phyloP scores from a whole-genome alignment of 2,329 filamentous ascomycete genomes.

The Anisogramma anomala region DNA sequence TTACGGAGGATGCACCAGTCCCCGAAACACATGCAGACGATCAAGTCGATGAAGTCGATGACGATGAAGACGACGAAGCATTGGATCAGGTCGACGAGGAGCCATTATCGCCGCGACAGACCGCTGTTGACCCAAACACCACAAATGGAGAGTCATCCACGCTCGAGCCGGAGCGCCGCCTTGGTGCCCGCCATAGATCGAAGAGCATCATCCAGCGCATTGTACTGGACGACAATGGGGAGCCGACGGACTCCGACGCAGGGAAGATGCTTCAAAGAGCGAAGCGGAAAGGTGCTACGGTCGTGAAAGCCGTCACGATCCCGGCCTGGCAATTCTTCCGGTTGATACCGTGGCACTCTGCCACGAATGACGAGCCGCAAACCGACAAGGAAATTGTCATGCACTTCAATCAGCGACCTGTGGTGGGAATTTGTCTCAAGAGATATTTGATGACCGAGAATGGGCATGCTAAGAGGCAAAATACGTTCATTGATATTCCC shows the following conservation, averaged over 20 bases:
- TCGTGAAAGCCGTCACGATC: slow-evolving; percentile 76
- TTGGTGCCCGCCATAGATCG: slow-evolving; percentile 36
- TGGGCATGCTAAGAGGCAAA: slow-evolving; percentile 58
- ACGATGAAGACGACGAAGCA: slow-evolving; percentile 9
- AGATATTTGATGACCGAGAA: slow-evolving; percentile 66
- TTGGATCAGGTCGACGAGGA: slow-evolving; percentile 16
- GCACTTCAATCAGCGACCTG: slow-evolving; percentile 75
- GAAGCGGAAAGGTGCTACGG: slow-evolving; percentile 36
- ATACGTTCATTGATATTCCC: slow-evolving; percentile 85
- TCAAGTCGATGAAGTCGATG: too few relatives aligned
- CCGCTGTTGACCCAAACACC: slow-evolving; percentile 16
- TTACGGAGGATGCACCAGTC: slow-evolving; percentile 12
- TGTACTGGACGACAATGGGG: slow-evolving; percentile 39
- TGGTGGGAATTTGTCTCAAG: slow-evolving; percentile 87
- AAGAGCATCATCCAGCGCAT: slow-evolving; percentile 51
- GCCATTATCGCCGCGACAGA: slow-evolving; percentile 27
- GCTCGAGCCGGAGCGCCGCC: slow-evolving; percentile 21
- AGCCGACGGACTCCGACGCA: slow-evolving; percentile 31
- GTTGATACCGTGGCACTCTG: slow-evolving; percentile 82
- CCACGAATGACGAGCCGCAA: slow-evolving; percentile 37
- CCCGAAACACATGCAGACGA: background rate
- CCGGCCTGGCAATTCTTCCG: slow-evolving; percentile 97
- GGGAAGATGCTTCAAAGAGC: slow-evolving; percentile 32
- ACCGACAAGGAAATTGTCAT: slow-evolving; percentile 74
- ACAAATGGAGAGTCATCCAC: slow-evolving; percentile 15